Evolutionary conservation across 306 rosid species (phyloP).

Genomic region (Medicago truncatula): DNA sequence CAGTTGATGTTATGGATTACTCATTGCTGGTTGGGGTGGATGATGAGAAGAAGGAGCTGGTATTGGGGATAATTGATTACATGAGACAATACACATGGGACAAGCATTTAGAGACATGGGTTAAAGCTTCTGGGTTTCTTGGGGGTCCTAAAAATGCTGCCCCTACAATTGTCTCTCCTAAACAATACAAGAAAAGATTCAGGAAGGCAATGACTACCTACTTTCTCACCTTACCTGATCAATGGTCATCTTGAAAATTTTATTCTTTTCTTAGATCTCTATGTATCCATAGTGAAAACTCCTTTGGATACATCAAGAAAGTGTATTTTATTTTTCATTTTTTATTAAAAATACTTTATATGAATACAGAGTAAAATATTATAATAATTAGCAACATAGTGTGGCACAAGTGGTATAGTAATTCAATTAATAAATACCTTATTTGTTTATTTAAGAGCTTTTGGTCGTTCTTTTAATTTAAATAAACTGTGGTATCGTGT

Average conservation of each 20-base stretch:
- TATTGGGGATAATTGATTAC: conserved; percentile 91
- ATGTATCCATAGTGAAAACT: conserved; percentile 28
- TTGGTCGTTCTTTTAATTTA: neutral
- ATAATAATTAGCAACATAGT: too few relatives aligned
- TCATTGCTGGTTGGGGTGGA: conserved; percentile 97
- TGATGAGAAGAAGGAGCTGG: conserved; percentile 85
- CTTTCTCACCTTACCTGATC: conserved; percentile 92
- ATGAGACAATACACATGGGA: conserved; percentile 99
- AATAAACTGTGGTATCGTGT: neutral
- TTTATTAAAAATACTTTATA: neutral
- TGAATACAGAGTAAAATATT: neutral
- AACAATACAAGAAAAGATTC: conserved; percentile 93
- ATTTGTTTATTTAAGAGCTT: neutral
- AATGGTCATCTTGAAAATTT: conserved; percentile 61
- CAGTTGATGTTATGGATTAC: conserved; percentile 96
- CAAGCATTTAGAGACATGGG: conserved; percentile 99
- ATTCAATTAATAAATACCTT: conserved; percentile 3
- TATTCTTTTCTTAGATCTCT: conserved; percentile 47
- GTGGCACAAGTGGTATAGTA: neutral
- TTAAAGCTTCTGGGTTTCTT: conserved; percentile 88
- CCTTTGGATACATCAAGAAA: conserved; percentile 7
- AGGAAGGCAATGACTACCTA: conserved; percentile 96
- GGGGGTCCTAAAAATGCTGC: conserved; percentile 91
- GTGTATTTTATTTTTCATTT: neutral
- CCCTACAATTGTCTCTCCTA: conserved; percentile 92